These are phyloP conservation scores for Trypethelium eluteriae DNA, from an alignment of 495 filamentous ascomycete species.

Conservation along the genomic window DNA sequence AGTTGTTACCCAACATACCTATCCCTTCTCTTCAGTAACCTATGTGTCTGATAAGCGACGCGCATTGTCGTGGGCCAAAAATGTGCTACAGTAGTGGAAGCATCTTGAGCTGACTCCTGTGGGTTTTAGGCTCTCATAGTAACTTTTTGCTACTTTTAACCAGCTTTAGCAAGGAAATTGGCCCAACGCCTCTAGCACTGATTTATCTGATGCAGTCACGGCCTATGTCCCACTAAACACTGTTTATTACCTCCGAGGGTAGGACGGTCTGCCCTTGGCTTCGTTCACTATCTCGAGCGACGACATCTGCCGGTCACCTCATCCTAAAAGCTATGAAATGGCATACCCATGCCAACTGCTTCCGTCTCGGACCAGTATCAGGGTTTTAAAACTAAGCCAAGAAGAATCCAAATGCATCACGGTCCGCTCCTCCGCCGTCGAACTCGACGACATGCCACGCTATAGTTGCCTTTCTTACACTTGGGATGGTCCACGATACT, in stretches of 20 bases:
- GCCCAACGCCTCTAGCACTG: too few relatives aligned
- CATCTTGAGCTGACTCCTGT: neutral
- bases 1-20: too few relatives aligned
- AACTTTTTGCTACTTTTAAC: neutral
- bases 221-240: neutral
- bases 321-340: neutral
- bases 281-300: neutral
- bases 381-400: neutral
- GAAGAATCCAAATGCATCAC: neutral
- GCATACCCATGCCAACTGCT: neutral
- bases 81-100: neutral
- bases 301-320: neutral
- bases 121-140: neutral
- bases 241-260: neutral
- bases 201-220: too few relatives aligned
- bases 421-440: neutral
- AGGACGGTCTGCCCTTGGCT: neutral
- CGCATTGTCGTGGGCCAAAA: neutral
- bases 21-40: too few relatives aligned
- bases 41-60: neutral
- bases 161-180: too few relatives aligned
- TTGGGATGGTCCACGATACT: slow-evolving; percentile 4
- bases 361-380: neutral
- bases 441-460: neutral
- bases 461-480: slow-evolving; percentile 1